Evolutionary conservation across 2,329 filamentous ascomycete genomes (phyloP).

Genomic region (Periglandula ipomoeae): DNA sequence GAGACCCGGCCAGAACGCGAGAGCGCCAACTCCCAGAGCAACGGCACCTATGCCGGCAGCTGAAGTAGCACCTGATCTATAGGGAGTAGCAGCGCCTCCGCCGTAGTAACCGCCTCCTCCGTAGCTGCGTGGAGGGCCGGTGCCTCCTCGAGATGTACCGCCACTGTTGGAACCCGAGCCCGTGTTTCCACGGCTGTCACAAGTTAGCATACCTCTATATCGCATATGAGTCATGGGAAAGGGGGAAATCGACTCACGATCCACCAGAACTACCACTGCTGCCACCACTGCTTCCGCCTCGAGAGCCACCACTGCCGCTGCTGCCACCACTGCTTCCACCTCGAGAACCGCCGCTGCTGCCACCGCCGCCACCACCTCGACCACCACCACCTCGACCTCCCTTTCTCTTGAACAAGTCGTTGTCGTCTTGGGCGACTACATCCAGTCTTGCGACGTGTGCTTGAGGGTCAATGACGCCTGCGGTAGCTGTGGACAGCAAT

Average conservation of each 20-base stretch:
- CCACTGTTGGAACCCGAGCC: slow-evolving; percentile 30
- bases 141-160: slow-evolving; percentile 47
- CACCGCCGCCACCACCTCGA: slow-evolving; percentile 24
- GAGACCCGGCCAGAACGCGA: slow-evolving; percentile 54
- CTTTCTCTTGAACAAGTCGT: slow-evolving; percentile 50
- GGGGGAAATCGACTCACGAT: slow-evolving; percentile 7
- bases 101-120: slow-evolving; percentile 58
- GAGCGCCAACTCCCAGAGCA: slow-evolving; percentile 36
- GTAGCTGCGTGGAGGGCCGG: slow-evolving; percentile 46
- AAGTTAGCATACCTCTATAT: background rate
- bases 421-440: slow-evolving; percentile 17
- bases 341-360: slow-evolving; percentile 14
- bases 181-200: slow-evolving; percentile 20
- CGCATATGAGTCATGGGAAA: too few relatives aligned
- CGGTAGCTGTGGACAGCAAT: slow-evolving; percentile 7
- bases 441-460: slow-evolving; percentile 16
- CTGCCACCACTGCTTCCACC: slow-evolving; percentile 9
- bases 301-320: slow-evolving; percentile 9
- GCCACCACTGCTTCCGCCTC: slow-evolving; percentile 8
- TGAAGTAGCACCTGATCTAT: slow-evolving; percentile 43
- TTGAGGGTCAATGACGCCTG: slow-evolving; percentile 11
- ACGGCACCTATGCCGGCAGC: slow-evolving; percentile 44
- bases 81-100: slow-evolving; percentile 55
- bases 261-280: slow-evolving; percentile 8
- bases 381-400: slow-evolving; percentile 47